A percentile compares a stretch with the other conserved stretches of the same genome.
These are phyloP conservation scores for Yarrowia sp. DNA, from an alignment of 805 yeast species.

Conservation along the genomic window DNA sequence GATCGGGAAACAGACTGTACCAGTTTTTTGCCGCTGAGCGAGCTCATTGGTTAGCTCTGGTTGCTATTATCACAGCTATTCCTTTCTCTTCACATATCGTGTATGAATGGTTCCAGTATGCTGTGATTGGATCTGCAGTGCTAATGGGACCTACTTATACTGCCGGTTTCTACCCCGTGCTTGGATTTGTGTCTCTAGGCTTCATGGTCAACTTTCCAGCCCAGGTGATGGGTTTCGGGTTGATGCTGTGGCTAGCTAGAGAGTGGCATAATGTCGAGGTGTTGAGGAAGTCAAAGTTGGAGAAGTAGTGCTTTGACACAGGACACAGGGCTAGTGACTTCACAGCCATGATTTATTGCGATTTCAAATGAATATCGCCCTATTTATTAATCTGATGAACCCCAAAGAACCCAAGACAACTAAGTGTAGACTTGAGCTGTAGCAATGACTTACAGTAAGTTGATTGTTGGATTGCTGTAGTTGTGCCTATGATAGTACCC, in stretches of 20 bases:
- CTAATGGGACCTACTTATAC: constrained; percentile 5
- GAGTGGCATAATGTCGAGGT: constrained; percentile 4
- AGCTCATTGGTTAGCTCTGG: neutral
- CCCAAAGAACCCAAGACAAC: too few relatives aligned
- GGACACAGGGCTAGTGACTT: too few relatives aligned
- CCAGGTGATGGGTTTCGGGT: constrained; percentile 26
- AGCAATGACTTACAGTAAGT: too few relatives aligned
- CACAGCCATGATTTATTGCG: too few relatives aligned
- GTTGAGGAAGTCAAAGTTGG: neutral
- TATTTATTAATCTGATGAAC: too few relatives aligned
- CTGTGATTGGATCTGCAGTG: constrained; percentile 9
- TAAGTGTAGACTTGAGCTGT: too few relatives aligned
- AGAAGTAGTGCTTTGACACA: neutral
- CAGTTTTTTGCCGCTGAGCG: neutral
- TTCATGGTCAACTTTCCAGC: constrained; percentile 28
- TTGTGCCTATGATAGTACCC: too few relatives aligned
- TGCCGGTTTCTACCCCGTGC: constrained; percentile 26
- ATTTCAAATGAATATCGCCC: too few relatives aligned
- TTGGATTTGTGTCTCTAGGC: constrained; percentile 24
- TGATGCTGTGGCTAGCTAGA: neutral
- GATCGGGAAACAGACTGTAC: neutral
- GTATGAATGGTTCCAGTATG: constrained; percentile 12
- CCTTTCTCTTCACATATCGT: neutral
- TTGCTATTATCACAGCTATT: neutral
- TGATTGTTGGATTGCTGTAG: too few relatives aligned